phyloP scores from a whole-genome alignment of 2,329 filamentous ascomycete species.

The Conoideocrella luteorostrata region DNA sequence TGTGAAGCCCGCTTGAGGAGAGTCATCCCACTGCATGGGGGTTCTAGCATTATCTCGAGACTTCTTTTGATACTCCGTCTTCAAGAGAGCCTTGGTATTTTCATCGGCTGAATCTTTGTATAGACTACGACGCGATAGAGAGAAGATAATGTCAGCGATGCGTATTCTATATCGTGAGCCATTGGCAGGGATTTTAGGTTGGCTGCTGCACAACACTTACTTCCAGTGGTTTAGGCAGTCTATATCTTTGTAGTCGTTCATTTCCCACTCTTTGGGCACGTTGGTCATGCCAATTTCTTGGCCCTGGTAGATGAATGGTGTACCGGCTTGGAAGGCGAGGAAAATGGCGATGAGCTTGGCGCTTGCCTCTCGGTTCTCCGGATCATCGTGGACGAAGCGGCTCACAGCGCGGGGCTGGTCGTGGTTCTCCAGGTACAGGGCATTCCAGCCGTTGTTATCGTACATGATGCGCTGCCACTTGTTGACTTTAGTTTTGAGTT shows the following conservation, averaged over 20 bases:
- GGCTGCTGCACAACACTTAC: too few species aligned
- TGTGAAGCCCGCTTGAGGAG: conserved; percentile 59
- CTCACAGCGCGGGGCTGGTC: conserved; percentile 57
- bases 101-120: conserved; percentile 32
- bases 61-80: conserved; percentile 46
- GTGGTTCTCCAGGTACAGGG: conserved; percentile 60
- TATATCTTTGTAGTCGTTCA: conserved; percentile 64
- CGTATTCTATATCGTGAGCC: too few species aligned
- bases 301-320: conserved; percentile 63
- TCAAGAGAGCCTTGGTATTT: conserved; percentile 30
- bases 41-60: conserved; percentile 64
- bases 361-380: conserved; percentile 40
- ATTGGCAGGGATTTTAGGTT: too few species aligned
- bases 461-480: conserved; percentile 57
- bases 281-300: conserved; percentile 65
- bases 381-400: conserved; percentile 45
- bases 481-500: conserved; percentile 45
- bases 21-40: conserved; percentile 65
- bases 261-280: conserved; percentile 52
- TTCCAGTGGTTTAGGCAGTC: conserved; percentile 49
- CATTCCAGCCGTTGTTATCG: conserved; percentile 56
- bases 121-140: conserved; percentile 19
- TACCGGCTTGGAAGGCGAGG: conserved; percentile 52
- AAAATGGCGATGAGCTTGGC: conserved; percentile 56
- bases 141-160: background rate